A percentile compares a stretch with the other conserved stretches of the same genome.
Conservation (phyloP, 768 basidiomycete species). For the Kwoniella bestiolae region DNA sequence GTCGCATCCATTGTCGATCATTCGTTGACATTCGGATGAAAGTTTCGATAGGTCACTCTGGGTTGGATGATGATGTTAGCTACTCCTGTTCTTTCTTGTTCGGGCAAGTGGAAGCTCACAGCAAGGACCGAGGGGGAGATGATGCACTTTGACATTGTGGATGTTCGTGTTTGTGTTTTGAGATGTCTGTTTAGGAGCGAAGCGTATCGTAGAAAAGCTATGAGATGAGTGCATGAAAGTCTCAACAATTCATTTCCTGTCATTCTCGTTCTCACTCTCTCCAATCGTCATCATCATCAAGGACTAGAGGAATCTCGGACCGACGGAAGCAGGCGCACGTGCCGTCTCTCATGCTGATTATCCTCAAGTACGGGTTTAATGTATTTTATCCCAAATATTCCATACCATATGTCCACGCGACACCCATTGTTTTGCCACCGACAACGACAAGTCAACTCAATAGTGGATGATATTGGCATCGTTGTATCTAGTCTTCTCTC, state of each 20-base stretch:
- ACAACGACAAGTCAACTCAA: background rate
- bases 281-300: background rate
- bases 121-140: conserved; percentile 97
- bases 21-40: conserved; percentile 90
- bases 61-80: background rate
- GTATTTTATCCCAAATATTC: conserved; percentile 7
- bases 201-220: background rate
- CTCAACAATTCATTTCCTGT: background rate
- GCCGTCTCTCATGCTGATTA: background rate
- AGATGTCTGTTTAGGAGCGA: background rate
- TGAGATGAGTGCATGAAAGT: no score
- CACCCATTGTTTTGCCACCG: conserved; percentile 8
- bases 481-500: background rate
- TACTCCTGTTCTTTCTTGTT: background rate
- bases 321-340: background rate
- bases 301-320: background rate
- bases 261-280: background rate
- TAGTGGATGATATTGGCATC: no score
- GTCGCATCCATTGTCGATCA: conserved; percentile 91
- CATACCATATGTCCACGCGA: background rate
- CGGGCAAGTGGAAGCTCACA: conserved; percentile 33
- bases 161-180: background rate
- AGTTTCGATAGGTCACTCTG: conserved; percentile 91
- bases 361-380: background rate
- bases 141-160: conserved; percentile 79